Evolutionary conservation across 116 monocot species (phyloP).

Genomic region (Papilionanthe hybrid): DNA sequence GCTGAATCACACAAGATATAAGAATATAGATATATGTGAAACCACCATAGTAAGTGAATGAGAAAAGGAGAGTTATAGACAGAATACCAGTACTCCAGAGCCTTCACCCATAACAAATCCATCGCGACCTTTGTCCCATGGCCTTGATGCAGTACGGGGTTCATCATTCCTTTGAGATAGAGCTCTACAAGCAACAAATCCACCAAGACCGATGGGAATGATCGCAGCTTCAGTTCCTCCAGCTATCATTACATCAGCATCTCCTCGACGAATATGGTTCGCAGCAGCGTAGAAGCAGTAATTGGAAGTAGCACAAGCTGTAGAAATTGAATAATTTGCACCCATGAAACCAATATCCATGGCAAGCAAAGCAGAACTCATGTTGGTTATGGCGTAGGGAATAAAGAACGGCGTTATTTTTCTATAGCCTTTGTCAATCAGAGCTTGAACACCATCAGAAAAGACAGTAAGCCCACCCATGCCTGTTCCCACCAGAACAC

Average conservation of each 20-base stretch:
- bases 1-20: not conserved
- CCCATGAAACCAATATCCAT: constrained; percentile 99
- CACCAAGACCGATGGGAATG: constrained; percentile 95
- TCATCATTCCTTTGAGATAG: constrained; percentile 97
- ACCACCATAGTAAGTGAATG: not conserved
- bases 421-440: constrained; percentile 87
- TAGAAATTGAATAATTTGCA: constrained; percentile 96
- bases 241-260: constrained; percentile 95
- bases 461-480: constrained; percentile 94
- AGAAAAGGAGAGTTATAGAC: not conserved
- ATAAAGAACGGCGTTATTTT: constrained; percentile 98
- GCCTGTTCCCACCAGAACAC: constrained; percentile 92
- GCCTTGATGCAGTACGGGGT: constrained; percentile 92
- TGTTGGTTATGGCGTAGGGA: constrained; percentile 95
- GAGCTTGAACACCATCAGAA: constrained; percentile 89
- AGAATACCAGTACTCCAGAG: constrained; percentile 80
- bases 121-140: constrained; percentile 96
- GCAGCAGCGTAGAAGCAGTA: constrained; percentile 98
- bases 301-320: constrained; percentile 98
- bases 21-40: not conserved
- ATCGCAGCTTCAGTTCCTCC: constrained; percentile 99
- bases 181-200: constrained; percentile 97
- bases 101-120: constrained; percentile 99
- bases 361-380: constrained; percentile 92
- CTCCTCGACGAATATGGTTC: constrained; percentile 91